These are phyloP conservation scores for Aspergillus pseudoviridinutans DNA, from an alignment of 2,329 filamentous ascomycete genomes.

Conservation along the genomic window DNA sequence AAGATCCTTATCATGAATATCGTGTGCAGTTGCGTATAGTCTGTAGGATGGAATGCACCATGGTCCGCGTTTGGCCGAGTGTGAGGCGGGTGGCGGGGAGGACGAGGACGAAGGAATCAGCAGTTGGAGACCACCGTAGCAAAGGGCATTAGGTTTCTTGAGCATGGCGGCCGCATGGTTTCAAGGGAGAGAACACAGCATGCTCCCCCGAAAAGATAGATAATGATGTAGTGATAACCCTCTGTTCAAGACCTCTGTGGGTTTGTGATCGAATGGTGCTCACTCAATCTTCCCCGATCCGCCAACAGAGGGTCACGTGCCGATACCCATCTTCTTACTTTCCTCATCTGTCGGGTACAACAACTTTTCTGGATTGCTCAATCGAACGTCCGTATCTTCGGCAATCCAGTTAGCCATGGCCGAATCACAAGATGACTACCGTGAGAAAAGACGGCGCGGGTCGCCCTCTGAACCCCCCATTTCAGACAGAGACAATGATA, in stretches of 20 bases:
- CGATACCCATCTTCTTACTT: neutral
- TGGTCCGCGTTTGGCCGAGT: slow-evolving; percentile 12
- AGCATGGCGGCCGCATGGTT: slow-evolving; percentile 43
- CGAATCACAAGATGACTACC: slow-evolving; percentile 16
- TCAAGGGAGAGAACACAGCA: slow-evolving; percentile 17
- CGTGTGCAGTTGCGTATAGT: slow-evolving; percentile 34
- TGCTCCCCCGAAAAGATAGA: slow-evolving; percentile 8
- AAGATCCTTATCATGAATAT: slow-evolving; percentile 26
- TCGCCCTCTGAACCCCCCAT: slow-evolving; percentile 17
- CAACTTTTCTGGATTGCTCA: neutral
- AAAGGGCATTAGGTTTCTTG: slow-evolving; percentile 43
- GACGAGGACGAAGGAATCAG: slow-evolving; percentile 22
- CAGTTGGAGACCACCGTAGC: slow-evolving; percentile 36
- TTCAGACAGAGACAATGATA: slow-evolving; percentile 17
- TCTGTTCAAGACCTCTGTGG: neutral
- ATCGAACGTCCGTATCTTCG: neutral
- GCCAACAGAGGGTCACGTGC: neutral
- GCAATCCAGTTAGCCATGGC: slow-evolving; percentile 22
- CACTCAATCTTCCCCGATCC: neutral
- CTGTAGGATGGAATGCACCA: slow-evolving; percentile 17
- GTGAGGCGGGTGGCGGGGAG: slow-evolving; percentile 22
- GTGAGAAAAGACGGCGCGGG: slow-evolving; percentile 19
- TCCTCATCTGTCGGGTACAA: neutral
- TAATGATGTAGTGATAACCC: neutral
- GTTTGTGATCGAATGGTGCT: neutral